Evolutionary conservation across 768 basidiomycete species (phyloP).

Genomic region (Gloeostereum incarnatum): DNA sequence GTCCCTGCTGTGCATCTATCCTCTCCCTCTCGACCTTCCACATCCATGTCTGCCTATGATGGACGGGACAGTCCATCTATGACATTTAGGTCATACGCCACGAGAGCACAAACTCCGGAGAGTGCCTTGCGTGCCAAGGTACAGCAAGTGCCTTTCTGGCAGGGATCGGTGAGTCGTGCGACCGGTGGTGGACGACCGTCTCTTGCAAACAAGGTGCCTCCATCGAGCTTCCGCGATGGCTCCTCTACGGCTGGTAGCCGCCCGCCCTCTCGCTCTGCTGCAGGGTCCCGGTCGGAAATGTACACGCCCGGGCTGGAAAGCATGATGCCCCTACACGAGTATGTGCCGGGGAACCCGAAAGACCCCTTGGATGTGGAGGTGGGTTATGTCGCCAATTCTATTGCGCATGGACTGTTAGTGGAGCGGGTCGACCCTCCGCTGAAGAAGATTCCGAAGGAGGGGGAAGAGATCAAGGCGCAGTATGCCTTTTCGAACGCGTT

Average conservation of each 20-base stretch:
- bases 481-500: conserved; percentile 74
- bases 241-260: conserved; percentile 40
- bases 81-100: conserved; percentile 32
- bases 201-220: conserved; percentile 43
- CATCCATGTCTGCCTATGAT: conserved; percentile 59
- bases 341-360: conserved; percentile 52
- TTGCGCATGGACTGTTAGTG: conserved; percentile 68
- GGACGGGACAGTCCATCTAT: conserved; percentile 39
- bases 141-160: conserved; percentile 49
- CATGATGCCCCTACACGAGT: conserved; percentile 43
- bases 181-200: conserved; percentile 27
- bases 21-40: conserved; percentile 60
- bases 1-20: conserved; percentile 65
- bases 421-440: conserved; percentile 78
- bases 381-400: conserved; percentile 62
- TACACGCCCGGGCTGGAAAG: conserved; percentile 51
- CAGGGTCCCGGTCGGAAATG: conserved; percentile 59
- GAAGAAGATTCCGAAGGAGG: conserved; percentile 51
- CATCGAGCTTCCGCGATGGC: conserved; percentile 69
- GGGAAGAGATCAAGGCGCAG: conserved; percentile 76
- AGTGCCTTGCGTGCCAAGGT: conserved; percentile 47
- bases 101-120: conserved; percentile 66
- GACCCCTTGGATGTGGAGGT: conserved; percentile 84
- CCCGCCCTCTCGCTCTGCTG: conserved; percentile 52
- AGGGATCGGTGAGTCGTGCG: conserved; percentile 30